Conservation (phyloP, 2,329 filamentous ascomycete genomes). For the Trichophyton verrucosum region DNA sequence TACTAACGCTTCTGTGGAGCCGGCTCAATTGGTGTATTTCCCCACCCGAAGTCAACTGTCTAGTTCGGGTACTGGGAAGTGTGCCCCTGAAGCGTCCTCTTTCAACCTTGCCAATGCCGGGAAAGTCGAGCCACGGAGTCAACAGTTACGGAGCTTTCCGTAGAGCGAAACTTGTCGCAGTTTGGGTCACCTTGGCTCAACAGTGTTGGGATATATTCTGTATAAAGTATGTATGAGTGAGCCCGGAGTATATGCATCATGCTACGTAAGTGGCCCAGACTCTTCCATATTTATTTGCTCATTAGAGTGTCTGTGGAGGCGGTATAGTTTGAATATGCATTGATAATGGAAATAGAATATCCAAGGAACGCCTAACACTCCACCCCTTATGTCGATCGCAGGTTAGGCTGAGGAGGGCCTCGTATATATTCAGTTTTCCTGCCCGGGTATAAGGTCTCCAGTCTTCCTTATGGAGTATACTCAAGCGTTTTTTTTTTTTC, state of each 20-base stretch:
- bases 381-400: conserved; percentile 2
- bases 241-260: no score
- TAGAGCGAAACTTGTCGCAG: neutral
- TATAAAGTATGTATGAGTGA: neutral
- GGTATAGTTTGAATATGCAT: conserved; percentile 1
- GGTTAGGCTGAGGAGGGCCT: neutral
- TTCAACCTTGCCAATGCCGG: neutral
- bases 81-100: neutral
- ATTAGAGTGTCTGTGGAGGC: neutral
- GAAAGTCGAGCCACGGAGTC: neutral
- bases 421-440: conserved; percentile 1
- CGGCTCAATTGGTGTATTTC: neutral
- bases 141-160: neutral
- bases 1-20: neutral
- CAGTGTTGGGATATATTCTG: neutral
- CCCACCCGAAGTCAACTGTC: neutral
- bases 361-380: neutral
- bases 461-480: neutral
- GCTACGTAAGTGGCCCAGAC: neutral
- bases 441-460: neutral
- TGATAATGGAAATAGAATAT: neutral
- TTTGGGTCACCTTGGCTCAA: neutral
- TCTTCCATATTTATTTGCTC: neutral
- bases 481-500: neutral
- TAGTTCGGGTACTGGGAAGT: neutral